Base-by-base conservation (phyloP, 2,329 filamentous ascomycete species). In the Sporothrix phasma region DNA sequence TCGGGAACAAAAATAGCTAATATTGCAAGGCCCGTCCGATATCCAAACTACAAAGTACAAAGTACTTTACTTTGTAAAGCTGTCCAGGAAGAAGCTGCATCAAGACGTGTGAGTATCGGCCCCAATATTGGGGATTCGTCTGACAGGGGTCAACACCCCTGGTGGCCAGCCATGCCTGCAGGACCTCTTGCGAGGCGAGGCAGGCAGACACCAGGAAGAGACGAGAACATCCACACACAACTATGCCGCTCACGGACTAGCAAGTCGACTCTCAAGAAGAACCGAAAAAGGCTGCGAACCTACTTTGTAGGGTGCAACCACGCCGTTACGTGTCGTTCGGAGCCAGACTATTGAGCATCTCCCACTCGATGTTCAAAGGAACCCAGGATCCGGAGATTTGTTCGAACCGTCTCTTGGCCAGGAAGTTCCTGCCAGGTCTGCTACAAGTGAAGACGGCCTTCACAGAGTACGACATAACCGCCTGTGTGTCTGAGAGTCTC, bases 371-470 rank as follows among this genome's bases (percentile, higher is more conserved):
- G n/a, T n/a, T n/a, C n/a, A n/a, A n/a, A n/a, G n/a, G n/a, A n/a
- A n/a, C n/a, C n/a, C n/a, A 53, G 22, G 60, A 43, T 53, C 22
- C 31, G 13, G 15, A 47, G 37, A n/a, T 58, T 31, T 62, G 47
- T 26, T 63, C 51, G 61, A 56, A 63, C 61, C 49, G 5, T n/a
- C 31, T 39, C 45, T 61, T 61, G 43, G 56, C 47, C 34, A 41
- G 56, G 56, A 46, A 39, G 41, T 34, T 29, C n/a, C n/a, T n/a
- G n/a, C n/a, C n/a, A n/a, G n/a, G n/a, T n/a, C n/a, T n/a, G n/a
- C n/a, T n/a, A n/a, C n/a, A n/a, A n/a, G n/a, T n/a, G n/a, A n/a
- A n/a, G n/a, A n/a, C n/a, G n/a, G n/a, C n/a, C n/a, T n/a, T n/a
- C n/a, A n/a, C n/a, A n/a, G n/a, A n/a, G n/a, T n/a, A n/a, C n/a